phyloP scores from a whole-genome alignment of 768 basidiomycete species.

The Rhizopogon rudus region DNA sequence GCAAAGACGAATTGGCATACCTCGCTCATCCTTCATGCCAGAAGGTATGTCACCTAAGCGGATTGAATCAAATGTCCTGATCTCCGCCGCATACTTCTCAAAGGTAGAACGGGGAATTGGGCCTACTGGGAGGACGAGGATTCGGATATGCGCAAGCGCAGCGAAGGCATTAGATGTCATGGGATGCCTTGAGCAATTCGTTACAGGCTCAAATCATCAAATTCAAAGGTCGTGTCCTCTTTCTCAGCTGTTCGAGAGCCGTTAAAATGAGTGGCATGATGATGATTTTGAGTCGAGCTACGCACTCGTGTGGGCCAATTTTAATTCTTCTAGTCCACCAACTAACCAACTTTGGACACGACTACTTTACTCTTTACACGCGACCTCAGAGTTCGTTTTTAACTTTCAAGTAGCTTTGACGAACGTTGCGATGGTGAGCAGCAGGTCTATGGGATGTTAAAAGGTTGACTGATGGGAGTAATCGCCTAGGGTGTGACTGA shows the following conservation, averaged over 20 bases:
- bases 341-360: conserved; percentile 13
- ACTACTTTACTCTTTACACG: neutral
- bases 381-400: neutral
- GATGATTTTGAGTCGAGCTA: neutral
- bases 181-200: conserved; percentile 6
- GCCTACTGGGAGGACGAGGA: conserved; percentile 86
- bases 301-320: neutral
- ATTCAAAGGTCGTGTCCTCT: neutral
- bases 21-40: conserved; percentile 71
- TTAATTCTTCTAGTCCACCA: neutral
- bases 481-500: conserved; percentile 69
- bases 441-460: neutral
- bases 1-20: conserved; percentile 32
- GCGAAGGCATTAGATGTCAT: conserved; percentile 76
- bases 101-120: conserved; percentile 64
- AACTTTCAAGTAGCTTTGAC: neutral
- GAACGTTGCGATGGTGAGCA: conserved; percentile 20
- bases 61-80: conserved; percentile 68
- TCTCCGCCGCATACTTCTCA: conserved; percentile 67
- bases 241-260: neutral
- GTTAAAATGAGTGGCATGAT: neutral
- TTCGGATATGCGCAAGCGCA: conserved; percentile 78
- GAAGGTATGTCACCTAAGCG: conserved; percentile 81
- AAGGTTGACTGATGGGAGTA: conserved; percentile 1
- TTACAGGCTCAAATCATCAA: neutral